Evolutionary conservation across 1,139 yeast species (phyloP), one percentile per base, ranked within the genome.

Genomic region (Pichia sp.): DNA sequence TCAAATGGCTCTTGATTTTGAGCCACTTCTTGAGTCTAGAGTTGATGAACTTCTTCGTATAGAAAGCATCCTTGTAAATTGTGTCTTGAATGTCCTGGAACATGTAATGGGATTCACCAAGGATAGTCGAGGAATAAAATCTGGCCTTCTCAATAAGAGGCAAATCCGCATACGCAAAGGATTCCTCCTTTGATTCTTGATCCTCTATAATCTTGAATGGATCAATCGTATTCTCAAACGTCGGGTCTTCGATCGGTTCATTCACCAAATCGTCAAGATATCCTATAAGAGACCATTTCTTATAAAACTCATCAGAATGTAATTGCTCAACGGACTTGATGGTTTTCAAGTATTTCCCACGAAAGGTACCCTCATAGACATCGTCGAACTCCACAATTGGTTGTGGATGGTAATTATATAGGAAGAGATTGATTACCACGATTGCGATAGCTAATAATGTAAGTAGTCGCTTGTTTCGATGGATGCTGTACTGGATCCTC

Each of bases 51-150:
- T 48, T 50, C 20, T 46, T 39, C 6, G 49, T 46, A 32, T 48
- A 44, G 31, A 51, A 55, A 8, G 53, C 48, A 28, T 55, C 60
- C 34, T 49, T 49, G 36, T 47, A 53, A 17, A 53, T 46, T 5
- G 40, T 38, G 29, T 53, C 55, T 35, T 49, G 50, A 17, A 55
- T 44, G 6, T 56, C 51, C 21, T 40, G 40, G 37, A 55, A 53
- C 27, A 43, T 29, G 32, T 37, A 56, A 8, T 45, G 38, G 9
- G 53, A 37, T 6, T 35, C 26, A 4, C 51, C 51, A 17, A 55
- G 32, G 4, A 54, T 34, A 1, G 37, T 32, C 5, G 38, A 21
- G 14, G 40, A 19, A 29, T 52, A 55, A 11, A 47, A 18, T 5
- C 35, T 26, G 1, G 50, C 48, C 30, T 45, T 45, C 11, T 49